Percentiles rank a stretch among this genome's conserved stretches.
Evolutionary conservation across 2,329 filamentous ascomycete species (phyloP).

Genomic region (Aureobasidium sp.): DNA sequence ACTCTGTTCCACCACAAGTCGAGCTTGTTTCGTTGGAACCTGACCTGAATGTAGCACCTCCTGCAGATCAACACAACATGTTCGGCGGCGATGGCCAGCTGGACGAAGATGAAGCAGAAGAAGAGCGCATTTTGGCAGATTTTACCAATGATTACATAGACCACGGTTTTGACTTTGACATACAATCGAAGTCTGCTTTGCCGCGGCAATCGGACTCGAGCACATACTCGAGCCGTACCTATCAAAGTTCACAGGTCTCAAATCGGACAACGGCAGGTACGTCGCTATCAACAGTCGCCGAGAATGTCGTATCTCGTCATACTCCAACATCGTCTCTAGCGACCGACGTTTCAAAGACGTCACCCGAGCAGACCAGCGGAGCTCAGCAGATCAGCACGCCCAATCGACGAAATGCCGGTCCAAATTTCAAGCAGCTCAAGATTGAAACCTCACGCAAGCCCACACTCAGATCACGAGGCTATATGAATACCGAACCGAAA

Average conservation of each 20-base stretch:
- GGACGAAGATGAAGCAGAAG: conserved; percentile 39
- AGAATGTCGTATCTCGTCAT: conserved; percentile 32
- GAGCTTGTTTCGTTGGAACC: neutral
- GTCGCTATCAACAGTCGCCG: conserved; percentile 64
- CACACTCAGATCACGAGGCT: neutral
- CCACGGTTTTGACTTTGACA: conserved; percentile 65
- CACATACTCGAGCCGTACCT: conserved; percentile 67
- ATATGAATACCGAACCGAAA: conserved; percentile 6
- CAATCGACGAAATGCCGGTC: conserved; percentile 70
- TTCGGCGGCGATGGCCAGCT: conserved; percentile 4
- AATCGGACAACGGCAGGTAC: conserved; percentile 64
- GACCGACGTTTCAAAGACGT: conserved; percentile 4
- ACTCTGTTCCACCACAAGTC: neutral
- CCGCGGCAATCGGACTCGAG: conserved; percentile 79
- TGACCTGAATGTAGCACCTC: neutral
- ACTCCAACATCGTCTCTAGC: conserved; percentile 8
- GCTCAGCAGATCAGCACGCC: conserved; percentile 28
- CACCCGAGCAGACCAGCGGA: neutral
- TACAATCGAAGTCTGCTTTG: conserved; percentile 59
- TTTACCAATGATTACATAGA: conserved; percentile 79
- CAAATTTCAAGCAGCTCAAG: conserved; percentile 74
- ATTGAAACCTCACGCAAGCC: conserved; percentile 63
- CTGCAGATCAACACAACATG: neutral
- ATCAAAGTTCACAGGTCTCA: conserved; percentile 67
- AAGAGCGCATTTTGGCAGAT: conserved; percentile 62